phyloP scores from a whole-genome alignment of 1,139 yeast genomes.

The Candida tetrigidarum region DNA sequence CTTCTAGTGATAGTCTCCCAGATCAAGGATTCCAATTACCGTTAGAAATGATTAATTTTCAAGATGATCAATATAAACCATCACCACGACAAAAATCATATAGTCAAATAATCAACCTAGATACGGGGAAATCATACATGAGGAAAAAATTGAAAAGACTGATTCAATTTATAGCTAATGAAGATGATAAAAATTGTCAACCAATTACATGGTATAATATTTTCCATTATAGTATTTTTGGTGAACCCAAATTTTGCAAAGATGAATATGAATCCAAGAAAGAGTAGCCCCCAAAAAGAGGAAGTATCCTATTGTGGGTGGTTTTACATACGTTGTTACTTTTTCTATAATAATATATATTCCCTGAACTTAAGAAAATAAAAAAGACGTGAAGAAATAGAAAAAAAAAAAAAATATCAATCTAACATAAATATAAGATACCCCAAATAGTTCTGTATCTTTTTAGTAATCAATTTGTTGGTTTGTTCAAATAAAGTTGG shows the following conservation, averaged over 20 bases:
- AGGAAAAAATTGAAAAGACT: slow-evolving; percentile 5
- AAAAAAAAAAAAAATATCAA: not conserved
- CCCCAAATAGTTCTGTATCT: too few species aligned
- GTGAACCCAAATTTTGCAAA: slow-evolving; percentile 47
- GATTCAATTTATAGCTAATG: slow-evolving; percentile 10
- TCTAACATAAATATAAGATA: not conserved
- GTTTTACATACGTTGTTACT: not conserved
- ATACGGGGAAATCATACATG: slow-evolving; percentile 9
- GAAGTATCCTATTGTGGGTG: not conserved
- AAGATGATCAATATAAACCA: slow-evolving; percentile 17
- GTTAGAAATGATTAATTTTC: slow-evolving; percentile 24
- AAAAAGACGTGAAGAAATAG: not conserved
- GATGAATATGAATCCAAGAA: slow-evolving; percentile 9
- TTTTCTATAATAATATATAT: slow-evolving; percentile 7
- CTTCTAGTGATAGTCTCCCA: not conserved
- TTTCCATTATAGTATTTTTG: slow-evolving; percentile 52
- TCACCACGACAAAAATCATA: slow-evolving; percentile 30
- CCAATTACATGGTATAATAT: slow-evolving; percentile 55
- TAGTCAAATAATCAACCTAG: slow-evolving; percentile 26
- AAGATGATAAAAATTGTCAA: slow-evolving; percentile 35
- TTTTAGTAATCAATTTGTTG: too few species aligned
- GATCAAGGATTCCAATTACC: slow-evolving; percentile 23
- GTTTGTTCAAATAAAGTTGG: not conserved
- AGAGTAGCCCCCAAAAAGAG: too few species aligned
- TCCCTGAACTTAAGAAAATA: not conserved